Conservation (phyloP, 2,329 filamentous ascomycete species). For the Pseudocercospora fijiensis region DNA sequence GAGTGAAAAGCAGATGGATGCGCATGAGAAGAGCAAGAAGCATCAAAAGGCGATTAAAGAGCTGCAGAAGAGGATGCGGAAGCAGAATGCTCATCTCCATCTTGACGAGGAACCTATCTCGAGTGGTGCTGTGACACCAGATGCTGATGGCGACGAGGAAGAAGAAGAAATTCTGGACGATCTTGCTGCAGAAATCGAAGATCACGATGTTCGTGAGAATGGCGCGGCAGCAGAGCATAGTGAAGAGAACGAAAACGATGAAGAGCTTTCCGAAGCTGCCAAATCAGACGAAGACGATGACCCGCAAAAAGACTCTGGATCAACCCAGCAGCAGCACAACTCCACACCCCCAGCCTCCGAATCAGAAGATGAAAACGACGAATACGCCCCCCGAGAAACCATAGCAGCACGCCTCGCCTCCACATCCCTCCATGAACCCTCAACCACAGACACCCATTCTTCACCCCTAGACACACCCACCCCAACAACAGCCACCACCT, state of each 20-base stretch:
- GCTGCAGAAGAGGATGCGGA: constrained; percentile 76
- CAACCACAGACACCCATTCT: neutral
- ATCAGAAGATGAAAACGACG: constrained; percentile 36
- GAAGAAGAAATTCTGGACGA: constrained; percentile 31
- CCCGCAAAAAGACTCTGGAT: constrained; percentile 3
- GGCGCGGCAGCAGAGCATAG: neutral
- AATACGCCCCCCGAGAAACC: constrained; percentile 46
- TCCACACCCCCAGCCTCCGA: constrained; percentile 11
- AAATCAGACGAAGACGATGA: neutral
- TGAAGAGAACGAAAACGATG: constrained; percentile 6
- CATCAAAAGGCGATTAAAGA: constrained; percentile 83
- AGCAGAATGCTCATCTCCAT: constrained; percentile 66
- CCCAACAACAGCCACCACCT: constrained; percentile 19
- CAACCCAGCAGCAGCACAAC: constrained; percentile 10
- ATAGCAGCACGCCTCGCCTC: constrained; percentile 43
- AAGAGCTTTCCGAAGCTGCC: constrained; percentile 3
- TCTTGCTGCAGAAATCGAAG: constrained; percentile 28
- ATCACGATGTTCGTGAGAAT: constrained; percentile 20
- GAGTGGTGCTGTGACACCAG: constrained; percentile 37
- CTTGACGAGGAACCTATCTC: constrained; percentile 37
- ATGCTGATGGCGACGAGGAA: constrained; percentile 37
- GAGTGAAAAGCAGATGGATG: constrained; percentile 86
- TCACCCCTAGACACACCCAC: constrained; percentile 11
- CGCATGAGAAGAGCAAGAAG: constrained; percentile 96
- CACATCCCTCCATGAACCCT: constrained; percentile 12